These are phyloP conservation scores for Mycena maculata DNA, from an alignment of 768 basidiomycete species.

Conservation along the genomic window DNA sequence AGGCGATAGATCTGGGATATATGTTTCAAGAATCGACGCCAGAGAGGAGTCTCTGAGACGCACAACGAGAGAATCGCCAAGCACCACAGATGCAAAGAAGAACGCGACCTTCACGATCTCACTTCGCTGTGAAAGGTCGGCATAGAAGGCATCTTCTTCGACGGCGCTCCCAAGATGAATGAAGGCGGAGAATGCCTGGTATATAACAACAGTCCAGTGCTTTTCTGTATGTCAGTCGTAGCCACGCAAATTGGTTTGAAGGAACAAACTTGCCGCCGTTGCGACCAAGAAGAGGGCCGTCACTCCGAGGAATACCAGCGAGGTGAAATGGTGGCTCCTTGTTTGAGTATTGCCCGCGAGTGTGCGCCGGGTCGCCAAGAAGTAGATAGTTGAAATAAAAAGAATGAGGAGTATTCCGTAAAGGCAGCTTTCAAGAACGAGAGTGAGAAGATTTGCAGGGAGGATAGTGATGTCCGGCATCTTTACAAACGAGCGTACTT, in stretches of 20 bases:
- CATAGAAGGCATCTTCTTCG: conserved; percentile 19
- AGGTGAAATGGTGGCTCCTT: conserved; percentile 4
- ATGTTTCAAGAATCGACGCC: conserved; percentile 27
- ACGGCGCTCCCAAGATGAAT: conserved; percentile 11
- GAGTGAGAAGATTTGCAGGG: conserved; percentile 24
- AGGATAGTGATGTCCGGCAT: conserved; percentile 21
- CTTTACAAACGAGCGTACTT: not conserved
- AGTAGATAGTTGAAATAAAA: conserved; percentile 15
- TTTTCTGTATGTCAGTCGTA: not conserved
- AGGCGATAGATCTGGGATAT: conserved; percentile 58
- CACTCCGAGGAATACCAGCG: conserved; percentile 3
- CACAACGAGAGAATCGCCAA: conserved; percentile 19
- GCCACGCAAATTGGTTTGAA: not conserved
- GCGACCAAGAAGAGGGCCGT: not conserved
- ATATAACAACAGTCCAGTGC: conserved; percentile 29
- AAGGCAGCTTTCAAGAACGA: conserved; percentile 26
- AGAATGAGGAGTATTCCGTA: conserved; percentile 30
- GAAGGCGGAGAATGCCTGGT: conserved; percentile 25
- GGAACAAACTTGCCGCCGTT: conserved; percentile 5
- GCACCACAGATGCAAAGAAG: not conserved
- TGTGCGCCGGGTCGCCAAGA: conserved; percentile 10
- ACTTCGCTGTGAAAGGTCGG: not conserved
- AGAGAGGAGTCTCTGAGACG: not conserved
- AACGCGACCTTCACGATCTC: conserved; percentile 6
- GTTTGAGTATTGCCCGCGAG: conserved; percentile 1